These are phyloP conservation scores for Moricandia arvensis DNA, from an alignment of 345 rosid species.

Conservation along the genomic window DNA sequence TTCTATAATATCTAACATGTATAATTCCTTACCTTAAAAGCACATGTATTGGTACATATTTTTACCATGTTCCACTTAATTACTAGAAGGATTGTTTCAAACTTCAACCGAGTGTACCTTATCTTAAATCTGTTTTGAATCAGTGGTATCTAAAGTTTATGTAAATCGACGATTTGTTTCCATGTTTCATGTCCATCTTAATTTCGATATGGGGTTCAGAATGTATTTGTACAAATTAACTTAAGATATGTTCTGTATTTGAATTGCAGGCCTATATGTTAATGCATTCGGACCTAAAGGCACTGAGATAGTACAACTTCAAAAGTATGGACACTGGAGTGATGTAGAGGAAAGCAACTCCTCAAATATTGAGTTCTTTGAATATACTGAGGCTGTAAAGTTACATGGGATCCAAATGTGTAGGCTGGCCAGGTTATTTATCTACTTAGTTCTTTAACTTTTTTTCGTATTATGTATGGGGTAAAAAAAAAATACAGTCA, in stretches of 20 bases:
- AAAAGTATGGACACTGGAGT: slow-evolving; percentile 82
- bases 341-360: slow-evolving; percentile 47
- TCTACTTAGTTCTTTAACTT: slow-evolving; percentile 2
- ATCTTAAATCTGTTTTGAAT: too few species aligned
- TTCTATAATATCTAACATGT: not conserved
- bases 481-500: too few species aligned
- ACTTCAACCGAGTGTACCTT: too few species aligned
- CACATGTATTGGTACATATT: too few species aligned
- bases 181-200: too few species aligned
- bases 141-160: too few species aligned
- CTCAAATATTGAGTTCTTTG: slow-evolving; percentile 73
- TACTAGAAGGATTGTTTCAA: too few species aligned
- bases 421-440: slow-evolving; percentile 87
- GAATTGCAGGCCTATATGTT: slow-evolving; percentile 70
- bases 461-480: not conserved
- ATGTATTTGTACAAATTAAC: slow-evolving; percentile 9
- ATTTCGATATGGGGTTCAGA: slow-evolving; percentile 5
- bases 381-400: slow-evolving; percentile 93
- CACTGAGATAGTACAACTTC: slow-evolving; percentile 65
- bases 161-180: too few species aligned
- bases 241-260: slow-evolving; percentile 21
- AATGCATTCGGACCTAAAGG: slow-evolving; percentile 96
- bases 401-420: slow-evolving; percentile 93
- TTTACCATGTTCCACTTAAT: too few species aligned
- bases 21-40: too few species aligned